phyloP scores from a whole-genome alignment of 148 eudicot species.

The Tetragonia tetragonoides region DNA sequence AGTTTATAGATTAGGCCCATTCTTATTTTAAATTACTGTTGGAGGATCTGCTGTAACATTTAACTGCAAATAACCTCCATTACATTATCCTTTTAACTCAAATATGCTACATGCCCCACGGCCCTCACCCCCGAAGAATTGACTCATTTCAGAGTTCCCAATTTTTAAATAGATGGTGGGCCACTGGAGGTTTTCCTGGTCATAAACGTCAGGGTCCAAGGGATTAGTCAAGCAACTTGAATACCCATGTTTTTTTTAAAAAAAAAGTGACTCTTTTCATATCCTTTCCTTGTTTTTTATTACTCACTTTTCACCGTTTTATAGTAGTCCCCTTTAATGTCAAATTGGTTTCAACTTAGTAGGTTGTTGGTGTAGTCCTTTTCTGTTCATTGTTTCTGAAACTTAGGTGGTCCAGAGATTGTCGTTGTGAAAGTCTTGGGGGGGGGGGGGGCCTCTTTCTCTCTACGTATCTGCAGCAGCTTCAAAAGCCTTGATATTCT shows the following conservation, averaged over 20 bases:
- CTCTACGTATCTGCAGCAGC: background rate
- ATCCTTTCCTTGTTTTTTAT: background rate
- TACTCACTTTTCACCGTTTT: background rate
- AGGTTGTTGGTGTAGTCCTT: background rate
- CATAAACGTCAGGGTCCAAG: too few relatives aligned
- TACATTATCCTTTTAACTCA: background rate
- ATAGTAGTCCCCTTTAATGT: background rate
- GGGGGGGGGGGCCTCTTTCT: background rate
- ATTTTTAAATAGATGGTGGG: too few relatives aligned
- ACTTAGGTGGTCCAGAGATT: background rate
- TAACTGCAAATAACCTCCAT: background rate
- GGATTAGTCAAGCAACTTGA: too few relatives aligned
- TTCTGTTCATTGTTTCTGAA: background rate
- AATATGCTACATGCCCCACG: background rate
- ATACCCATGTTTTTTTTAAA: too few relatives aligned
- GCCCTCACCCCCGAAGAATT: too few relatives aligned
- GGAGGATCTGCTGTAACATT: background rate
- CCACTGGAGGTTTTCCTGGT: too few relatives aligned
- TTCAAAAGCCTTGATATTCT: background rate
- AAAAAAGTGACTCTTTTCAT: background rate
- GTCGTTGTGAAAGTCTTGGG: too few relatives aligned
- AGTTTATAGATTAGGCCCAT: too few relatives aligned
- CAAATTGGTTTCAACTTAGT: background rate
- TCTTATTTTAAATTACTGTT: background rate
- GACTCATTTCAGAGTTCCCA: too few relatives aligned